phyloP scores from a whole-genome alignment of 768 basidiomycete species.

The Termitomyces sp. region DNA sequence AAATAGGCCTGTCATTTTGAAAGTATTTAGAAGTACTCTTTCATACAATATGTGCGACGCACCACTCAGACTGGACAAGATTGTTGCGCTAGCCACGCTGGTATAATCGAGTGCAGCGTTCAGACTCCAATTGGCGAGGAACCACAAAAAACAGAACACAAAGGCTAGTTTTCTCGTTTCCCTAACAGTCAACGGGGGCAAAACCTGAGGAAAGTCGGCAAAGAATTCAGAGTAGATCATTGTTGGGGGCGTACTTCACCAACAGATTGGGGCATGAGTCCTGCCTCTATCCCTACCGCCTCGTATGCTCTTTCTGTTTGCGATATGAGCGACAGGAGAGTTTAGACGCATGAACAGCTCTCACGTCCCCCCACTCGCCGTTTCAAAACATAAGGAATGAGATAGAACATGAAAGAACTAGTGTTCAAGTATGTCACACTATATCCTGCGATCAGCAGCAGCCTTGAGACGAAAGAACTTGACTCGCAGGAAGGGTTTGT shows the following conservation, averaged over 20 bases:
- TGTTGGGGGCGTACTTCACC: neutral
- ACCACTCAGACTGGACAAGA: slow-evolving; percentile 89
- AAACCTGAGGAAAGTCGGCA: neutral
- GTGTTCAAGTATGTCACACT: slow-evolving; percentile 92
- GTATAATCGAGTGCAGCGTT: slow-evolving; percentile 84
- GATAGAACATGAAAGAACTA: slow-evolving; percentile 80
- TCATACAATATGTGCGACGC: slow-evolving; percentile 17
- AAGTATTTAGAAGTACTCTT: neutral
- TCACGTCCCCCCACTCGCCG: slow-evolving; percentile 8
- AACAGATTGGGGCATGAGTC: neutral
- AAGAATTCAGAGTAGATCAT: neutral
- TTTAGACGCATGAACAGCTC: neutral
- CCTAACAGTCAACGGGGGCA: slow-evolving; percentile 43
- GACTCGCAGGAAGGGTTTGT: slow-evolving; percentile 81
- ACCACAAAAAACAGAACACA: slow-evolving; percentile 87
- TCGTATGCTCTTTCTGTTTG: slow-evolving; percentile 18
- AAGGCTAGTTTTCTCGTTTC: slow-evolving; percentile 80
- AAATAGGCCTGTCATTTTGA: slow-evolving; percentile 71
- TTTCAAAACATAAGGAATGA: slow-evolving; percentile 43
- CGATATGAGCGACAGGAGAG: neutral
- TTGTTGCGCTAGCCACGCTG: slow-evolving; percentile 90
- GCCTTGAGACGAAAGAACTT: neutral
- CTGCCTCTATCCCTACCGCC: slow-evolving; percentile 18
- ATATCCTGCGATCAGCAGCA: neutral
- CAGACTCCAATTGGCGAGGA: slow-evolving; percentile 88